Evolutionary conservation across 495 filamentous ascomycete genomes (phyloP).

Genomic region (Astrothelium macrocarpum): DNA sequence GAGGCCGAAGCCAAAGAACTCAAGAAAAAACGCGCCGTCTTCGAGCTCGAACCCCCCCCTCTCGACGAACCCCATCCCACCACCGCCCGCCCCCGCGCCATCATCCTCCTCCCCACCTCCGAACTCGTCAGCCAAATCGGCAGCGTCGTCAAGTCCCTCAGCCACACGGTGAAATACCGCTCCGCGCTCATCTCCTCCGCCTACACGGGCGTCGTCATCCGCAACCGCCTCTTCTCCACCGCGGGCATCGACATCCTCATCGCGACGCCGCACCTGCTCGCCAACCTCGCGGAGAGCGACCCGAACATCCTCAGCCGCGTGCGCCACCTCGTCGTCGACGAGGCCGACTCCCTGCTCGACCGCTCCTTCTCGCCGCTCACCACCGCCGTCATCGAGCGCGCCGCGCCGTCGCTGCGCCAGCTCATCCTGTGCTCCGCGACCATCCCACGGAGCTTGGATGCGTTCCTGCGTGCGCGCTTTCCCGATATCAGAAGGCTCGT

Average conservation of each 20-base stretch:
- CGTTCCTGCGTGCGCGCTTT: conserved; percentile 66
- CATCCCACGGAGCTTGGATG: conserved; percentile 81
- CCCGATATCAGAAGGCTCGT: conserved; percentile 75
- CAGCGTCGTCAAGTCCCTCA: conserved; percentile 63
- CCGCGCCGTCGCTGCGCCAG: conserved; percentile 67
- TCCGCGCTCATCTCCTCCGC: conserved; percentile 69
- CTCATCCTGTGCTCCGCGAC: conserved; percentile 95
- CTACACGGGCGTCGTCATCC: conserved; percentile 67
- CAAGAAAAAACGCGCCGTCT: conserved; percentile 31
- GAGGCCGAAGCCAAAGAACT: conserved; percentile 41
- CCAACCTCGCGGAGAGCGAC: conserved; percentile 73
- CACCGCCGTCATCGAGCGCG: conserved; percentile 65
- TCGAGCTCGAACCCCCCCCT: conserved; percentile 46
- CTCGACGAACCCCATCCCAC: conserved; percentile 58
- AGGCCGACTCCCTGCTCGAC: conserved; percentile 92
- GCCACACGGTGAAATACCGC: conserved; percentile 75
- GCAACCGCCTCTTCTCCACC: conserved; percentile 70
- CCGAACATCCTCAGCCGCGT: conserved; percentile 85
- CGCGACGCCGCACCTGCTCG: conserved; percentile 78
- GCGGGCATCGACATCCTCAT: conserved; percentile 77
- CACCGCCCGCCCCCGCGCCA: conserved; percentile 65
- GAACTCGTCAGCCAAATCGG: conserved; percentile 89
- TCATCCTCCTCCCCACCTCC: conserved; percentile 87
- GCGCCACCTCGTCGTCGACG: conserved; percentile 77
- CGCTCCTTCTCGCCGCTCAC: conserved; percentile 80